These are phyloP conservation scores for Cryphonectria japonica DNA, from an alignment of 2,329 filamentous ascomycete genomes.

Conservation along the genomic window DNA sequence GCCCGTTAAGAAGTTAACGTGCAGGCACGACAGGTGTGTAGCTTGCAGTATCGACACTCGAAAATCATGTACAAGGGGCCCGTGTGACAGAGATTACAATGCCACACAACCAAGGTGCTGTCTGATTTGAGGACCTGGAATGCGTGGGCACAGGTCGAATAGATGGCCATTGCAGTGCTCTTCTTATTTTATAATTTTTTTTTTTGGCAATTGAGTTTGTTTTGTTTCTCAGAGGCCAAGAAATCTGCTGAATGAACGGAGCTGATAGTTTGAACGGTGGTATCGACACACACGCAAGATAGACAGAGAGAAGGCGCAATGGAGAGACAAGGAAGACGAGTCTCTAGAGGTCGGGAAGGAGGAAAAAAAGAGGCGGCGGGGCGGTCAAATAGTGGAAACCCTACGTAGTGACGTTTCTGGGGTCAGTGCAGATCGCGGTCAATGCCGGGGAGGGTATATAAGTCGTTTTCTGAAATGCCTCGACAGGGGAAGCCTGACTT, in stretches of 20 bases:
- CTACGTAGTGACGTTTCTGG: slow-evolving; percentile 19
- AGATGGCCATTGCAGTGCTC: slow-evolving; percentile 52
- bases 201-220: slow-evolving; percentile 3
- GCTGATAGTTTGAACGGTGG: slow-evolving; percentile 20
- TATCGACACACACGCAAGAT: slow-evolving; percentile 3
- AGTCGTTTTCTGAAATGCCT: neutral
- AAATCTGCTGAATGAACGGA: slow-evolving; percentile 9
- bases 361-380: slow-evolving; percentile 18
- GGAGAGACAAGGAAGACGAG: slow-evolving; percentile 1
- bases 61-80: slow-evolving; percentile 71
- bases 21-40: slow-evolving; percentile 66
- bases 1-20: slow-evolving; percentile 46
- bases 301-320: neutral
- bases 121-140: slow-evolving; percentile 71
- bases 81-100: slow-evolving; percentile 65
- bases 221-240: slow-evolving; percentile 2
- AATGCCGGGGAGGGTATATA: neutral
- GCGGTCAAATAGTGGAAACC: slow-evolving; percentile 19
- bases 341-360: slow-evolving; percentile 9
- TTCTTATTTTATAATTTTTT: slow-evolving; percentile 9
- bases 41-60: slow-evolving; percentile 70
- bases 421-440: slow-evolving; percentile 20
- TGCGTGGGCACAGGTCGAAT: slow-evolving; percentile 61
- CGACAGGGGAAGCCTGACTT: slow-evolving; percentile 25
- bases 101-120: slow-evolving; percentile 67